Base-by-base conservation (phyloP, 1,139 yeast species). In the Yamadazyma aaseri region DNA sequence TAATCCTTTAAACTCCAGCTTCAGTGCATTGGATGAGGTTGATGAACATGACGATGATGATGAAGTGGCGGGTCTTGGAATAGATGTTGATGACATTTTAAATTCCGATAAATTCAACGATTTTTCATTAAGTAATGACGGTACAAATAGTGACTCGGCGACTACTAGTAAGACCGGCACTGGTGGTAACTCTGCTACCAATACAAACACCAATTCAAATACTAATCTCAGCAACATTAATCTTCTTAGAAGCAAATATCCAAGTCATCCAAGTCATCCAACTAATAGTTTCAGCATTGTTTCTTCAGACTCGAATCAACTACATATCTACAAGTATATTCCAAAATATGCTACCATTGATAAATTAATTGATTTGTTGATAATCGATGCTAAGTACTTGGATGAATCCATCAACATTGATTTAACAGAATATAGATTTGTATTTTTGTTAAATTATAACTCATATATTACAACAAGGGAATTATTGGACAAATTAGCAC, bases 61-160 rank as follows among this genome's bases (percentile, higher is more conserved):
- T 13, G 71, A 64, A 32, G 71, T 63, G 31, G 62, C 58, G 11
- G 65, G 68, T 1, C 68, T 65, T 28, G 75, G 73, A 4, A 68
- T 70, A 32, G 73, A 69, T 45, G 74, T 68, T 7, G 76, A 70
- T 44, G 71, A 61, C 37, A 63, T 70, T 33, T 54, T 68, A 39
- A 68, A 65, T 36, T 60, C 70, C 0, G 73, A 66, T 8, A 67
- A 63, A 44, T 67, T 66, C 46, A 63, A 58, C 33, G 60, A 62
- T 35, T 56, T 66, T 35, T 50, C 61, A 5, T 20, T 34, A 17
- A 31, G 33, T 24, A 36, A 31, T 15, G 36, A 21, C 9, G 20
- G 27, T 12, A 20, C 26, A 8, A 26, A 20, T 20, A 20, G 16
- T 15, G 21, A 21, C 4, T 8, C 14, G 11, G 17, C 33, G 10